Conservation (phyloP, 768 basidiomycete genomes). For the Mycena alexandri region DNA sequence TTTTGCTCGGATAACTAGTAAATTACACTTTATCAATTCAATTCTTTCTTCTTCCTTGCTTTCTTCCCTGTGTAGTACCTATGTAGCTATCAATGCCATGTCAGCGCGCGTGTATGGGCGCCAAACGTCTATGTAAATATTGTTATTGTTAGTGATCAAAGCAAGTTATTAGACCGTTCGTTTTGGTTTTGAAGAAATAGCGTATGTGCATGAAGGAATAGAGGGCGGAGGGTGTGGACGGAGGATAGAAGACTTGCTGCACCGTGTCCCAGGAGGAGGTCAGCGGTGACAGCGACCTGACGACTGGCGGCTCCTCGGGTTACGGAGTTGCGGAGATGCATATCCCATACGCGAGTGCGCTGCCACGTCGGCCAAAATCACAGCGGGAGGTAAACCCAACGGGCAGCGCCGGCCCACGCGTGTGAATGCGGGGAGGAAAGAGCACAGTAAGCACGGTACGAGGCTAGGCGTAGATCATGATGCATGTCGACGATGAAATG, state of each 20-base stretch:
- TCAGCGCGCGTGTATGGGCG: conserved; percentile 3
- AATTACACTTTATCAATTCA: conserved; percentile 11
- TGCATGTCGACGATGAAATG: background rate
- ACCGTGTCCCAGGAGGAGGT: too few species aligned
- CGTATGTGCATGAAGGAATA: background rate
- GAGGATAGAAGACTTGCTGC: too few species aligned
- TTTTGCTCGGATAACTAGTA: background rate
- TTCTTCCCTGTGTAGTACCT: background rate
- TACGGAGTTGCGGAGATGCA: background rate
- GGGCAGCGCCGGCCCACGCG: conserved; percentile 6
- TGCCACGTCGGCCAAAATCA: conserved; percentile 6
- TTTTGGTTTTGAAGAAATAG: background rate
- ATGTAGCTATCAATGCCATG: background rate
- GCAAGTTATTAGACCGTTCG: background rate
- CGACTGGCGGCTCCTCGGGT: background rate
- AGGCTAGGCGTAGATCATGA: background rate
- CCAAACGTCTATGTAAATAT: conserved; percentile 17
- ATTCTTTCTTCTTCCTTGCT: background rate
- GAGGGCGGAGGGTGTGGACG: background rate
- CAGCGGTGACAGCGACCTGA: conserved; percentile 2
- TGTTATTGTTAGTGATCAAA: conserved; percentile 10
- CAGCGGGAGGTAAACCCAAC: conserved; percentile 5
- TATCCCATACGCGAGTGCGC: background rate
- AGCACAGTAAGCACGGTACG: background rate
- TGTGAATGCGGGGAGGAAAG: background rate